Base-by-base conservation (phyloP, 1,284 basidiomycete species). In the Microbotryum silenes-acaulis region DNA sequence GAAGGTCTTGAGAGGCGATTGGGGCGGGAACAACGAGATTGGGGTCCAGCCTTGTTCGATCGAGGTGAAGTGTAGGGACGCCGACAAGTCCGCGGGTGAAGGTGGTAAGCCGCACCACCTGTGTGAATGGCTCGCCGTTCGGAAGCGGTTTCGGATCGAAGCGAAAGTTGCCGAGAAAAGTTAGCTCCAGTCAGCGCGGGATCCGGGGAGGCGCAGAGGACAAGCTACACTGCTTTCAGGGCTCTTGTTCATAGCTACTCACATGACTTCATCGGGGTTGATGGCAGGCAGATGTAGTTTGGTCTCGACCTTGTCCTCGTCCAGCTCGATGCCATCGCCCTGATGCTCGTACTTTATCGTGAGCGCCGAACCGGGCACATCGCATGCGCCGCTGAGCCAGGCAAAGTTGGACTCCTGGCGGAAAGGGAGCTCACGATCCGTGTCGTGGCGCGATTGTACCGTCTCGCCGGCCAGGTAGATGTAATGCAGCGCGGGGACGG, bases 391-490 rank as follows among this genome's bases (percentile, higher is more conserved):
- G 0, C 88, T 82, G 6, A 93, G 79, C 74, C 91, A 93, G 77
- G 82, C 86, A 75, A 93, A 94, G 76, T 93, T 93, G 70, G 86
- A 86, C 77, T 92, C 89, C 77, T 84, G 75, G 70, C 77, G 68
- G 74, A 90, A 91, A 1, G 80, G 75, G 53, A 90, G 78, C 76
- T 92, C 90, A 56, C 90, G 82, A 74, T 96, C 91, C 4, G 58
- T 60, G 54, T 66, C 66, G 56, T 66, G 55, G 6, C 66, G 37
- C 25, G 31, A 58, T 42, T 52, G 48, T 23, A 56, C 29, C 21
- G 33, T 46, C 47, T 61, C 61, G 20, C 68, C 68, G 18, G 55
- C 23, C 25, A 69, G 21, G 59, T 58, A 65, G 57, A 65, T 49
- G 48, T 60, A 64, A 51, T 69, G 68, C 7, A 57, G 44, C 7